Evolutionary conservation across 306 rosid species (phyloP).

Genomic region (Casuarina cunninghamiana): DNA sequence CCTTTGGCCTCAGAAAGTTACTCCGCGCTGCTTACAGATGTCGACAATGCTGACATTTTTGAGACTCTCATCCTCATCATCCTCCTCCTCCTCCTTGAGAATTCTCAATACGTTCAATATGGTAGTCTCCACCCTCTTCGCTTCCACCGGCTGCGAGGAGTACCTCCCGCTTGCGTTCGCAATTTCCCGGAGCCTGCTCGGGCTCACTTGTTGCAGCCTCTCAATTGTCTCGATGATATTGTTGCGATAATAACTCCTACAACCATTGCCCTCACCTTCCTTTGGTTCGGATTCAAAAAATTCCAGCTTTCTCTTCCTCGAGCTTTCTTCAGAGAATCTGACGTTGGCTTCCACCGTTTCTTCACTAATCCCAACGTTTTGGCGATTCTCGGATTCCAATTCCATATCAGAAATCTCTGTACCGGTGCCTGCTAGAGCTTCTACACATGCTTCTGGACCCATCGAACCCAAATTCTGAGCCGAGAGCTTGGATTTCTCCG

Average conservation of each 20-base stretch:
- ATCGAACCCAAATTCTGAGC: constrained; percentile 6
- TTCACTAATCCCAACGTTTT: constrained; percentile 10
- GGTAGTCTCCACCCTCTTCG: not conserved
- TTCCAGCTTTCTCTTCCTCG: constrained; percentile 9
- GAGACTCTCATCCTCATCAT: not conserved
- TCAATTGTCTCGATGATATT: no score
- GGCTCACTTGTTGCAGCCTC: no score
- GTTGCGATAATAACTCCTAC: no score
- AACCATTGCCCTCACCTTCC: not conserved
- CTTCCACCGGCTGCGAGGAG: not conserved
- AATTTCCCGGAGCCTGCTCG: no score
- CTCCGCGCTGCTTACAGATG: constrained; percentile 25
- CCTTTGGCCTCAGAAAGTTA: constrained; percentile 37
- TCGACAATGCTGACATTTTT: constrained; percentile 18
- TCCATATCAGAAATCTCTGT: not conserved
- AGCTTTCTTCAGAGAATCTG: not conserved
- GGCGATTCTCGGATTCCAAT: not conserved
- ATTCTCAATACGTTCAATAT: constrained; percentile 34
- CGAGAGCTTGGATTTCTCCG: constrained; percentile 30
- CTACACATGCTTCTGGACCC: not conserved
- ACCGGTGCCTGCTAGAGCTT: not conserved
- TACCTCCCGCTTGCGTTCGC: no score
- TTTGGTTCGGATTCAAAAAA: not conserved
- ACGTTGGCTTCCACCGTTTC: not conserved
- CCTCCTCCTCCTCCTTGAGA: not conserved